Evolutionary conservation across 768 basidiomycete genomes (phyloP), one percentile per base, ranked within the genome.

Genomic region (Phallus indusiatus): DNA sequence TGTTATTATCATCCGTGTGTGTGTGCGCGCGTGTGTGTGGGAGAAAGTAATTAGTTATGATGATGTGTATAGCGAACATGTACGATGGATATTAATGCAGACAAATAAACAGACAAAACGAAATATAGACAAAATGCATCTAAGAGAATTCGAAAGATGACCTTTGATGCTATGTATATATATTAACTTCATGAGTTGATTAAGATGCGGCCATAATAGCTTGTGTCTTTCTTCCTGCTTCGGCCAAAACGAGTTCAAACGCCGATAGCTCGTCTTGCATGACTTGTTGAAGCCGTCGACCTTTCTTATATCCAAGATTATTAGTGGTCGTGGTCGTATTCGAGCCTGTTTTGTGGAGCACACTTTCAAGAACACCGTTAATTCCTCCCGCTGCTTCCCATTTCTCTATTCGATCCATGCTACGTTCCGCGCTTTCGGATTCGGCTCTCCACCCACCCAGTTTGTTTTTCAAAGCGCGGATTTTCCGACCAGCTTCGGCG

Each of bases 341-440:
- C n/a, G n/a, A n/a, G 64, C 55, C 63, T 37, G 56, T 60, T 59
- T 60, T 69, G 48, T 14, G 12, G 4, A 42, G 35, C 50, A 22
- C 46, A 55, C 46, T 12, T n/a, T 37, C 50, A 16, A 56, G 22
- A 5, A 46, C 20, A 3, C 21, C 47, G 49, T 48, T 56, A 17
- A 36, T 53, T 5, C 57, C 57, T 37, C 57, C 57, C 34, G 59
- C 63, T 11, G 81, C 77, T 66, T 93, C 90, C 91, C 91, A 92
- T 68, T 75, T 78, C 70, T 90, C 88, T 58, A 93, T 89, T 68
- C 76, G 81, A 60, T 76, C 66, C 35, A 86, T 79, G 66, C 90
- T 93, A 50, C 82, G 79, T 68, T 93, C 90, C 46, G 89, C 90
- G 62, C 84, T 88, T 64, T 93, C 90, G 79, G 85, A 90, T 57